Conservation (phyloP, 108 stramenopile genomes). For the Cyclostephanos invisitatus region DNA sequence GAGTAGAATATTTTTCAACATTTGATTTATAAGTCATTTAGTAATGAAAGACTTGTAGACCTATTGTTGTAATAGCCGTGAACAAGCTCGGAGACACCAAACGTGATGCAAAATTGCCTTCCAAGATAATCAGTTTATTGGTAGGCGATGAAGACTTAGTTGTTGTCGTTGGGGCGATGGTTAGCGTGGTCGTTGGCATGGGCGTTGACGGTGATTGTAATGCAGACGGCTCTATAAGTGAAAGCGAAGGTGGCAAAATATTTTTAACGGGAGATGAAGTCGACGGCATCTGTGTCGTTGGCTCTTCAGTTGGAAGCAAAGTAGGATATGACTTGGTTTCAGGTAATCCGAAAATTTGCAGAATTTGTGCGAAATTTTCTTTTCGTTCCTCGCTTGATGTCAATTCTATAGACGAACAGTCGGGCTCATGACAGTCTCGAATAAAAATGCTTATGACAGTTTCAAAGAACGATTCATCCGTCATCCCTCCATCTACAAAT, state of each 20-base stretch:
- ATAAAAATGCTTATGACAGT: constrained; percentile 29
- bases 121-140: not conserved
- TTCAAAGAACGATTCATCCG: constrained; percentile 23
- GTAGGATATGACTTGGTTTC: not conserved
- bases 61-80: not conserved
- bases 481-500: constrained; percentile 31
- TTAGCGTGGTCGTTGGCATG: not conserved
- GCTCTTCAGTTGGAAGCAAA: not conserved
- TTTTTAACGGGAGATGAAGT: not conserved
- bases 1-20: too few relatives aligned
- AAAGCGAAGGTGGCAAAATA: constrained; percentile 1
- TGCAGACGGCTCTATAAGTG: not conserved
- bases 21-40: too few relatives aligned
- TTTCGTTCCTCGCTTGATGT: constrained; percentile 16
- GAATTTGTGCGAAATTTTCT: constrained; percentile 15
- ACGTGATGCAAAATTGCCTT: not conserved
- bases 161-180: too few relatives aligned
- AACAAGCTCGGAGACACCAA: not conserved
- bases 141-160: too few relatives aligned
- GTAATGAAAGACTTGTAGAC: too few relatives aligned
- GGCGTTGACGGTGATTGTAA: not conserved
- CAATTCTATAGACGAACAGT: constrained; percentile 19
- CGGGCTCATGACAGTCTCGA: constrained; percentile 12
- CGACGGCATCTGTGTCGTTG: not conserved
- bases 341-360: constrained; percentile 9